Conservation (phyloP, 192 early-diverging fungal species). For the Anaeromyces robustus region DNA sequence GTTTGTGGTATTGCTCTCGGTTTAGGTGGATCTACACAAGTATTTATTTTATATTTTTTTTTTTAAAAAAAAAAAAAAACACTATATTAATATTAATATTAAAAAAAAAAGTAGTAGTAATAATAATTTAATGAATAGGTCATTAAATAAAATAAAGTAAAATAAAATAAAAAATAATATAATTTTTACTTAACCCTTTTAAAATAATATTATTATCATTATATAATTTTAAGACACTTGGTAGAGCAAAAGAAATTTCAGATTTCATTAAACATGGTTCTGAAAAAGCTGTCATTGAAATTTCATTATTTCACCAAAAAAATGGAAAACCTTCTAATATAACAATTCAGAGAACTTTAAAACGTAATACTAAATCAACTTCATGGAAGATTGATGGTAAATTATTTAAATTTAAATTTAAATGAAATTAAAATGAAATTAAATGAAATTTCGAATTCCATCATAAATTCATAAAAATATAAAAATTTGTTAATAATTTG, state of each 20-base stretch:
- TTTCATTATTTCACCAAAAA: slow-evolving; percentile 50
- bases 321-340: slow-evolving; percentile 13
- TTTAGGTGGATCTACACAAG: slow-evolving; percentile 56
- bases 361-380: slow-evolving; percentile 44
- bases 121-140: too few relatives aligned
- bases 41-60: neutral
- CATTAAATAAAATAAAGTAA: too few relatives aligned
- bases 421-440: neutral
- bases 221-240: slow-evolving; percentile 37
- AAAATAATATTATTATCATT: too few relatives aligned
- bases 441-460: neutral
- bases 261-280: slow-evolving; percentile 87
- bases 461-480: slow-evolving; percentile 4
- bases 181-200: too few relatives aligned
- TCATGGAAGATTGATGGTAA: slow-evolving; percentile 73
- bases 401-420: too few relatives aligned
- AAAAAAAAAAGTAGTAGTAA: too few relatives aligned
- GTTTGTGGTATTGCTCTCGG: slow-evolving; percentile 95
- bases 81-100: too few relatives aligned
- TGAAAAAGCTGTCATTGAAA: slow-evolving; percentile 65
- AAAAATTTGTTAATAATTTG: too few relatives aligned
- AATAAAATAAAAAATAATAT: too few relatives aligned
- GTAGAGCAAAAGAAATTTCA: slow-evolving; percentile 70
- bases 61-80: too few relatives aligned
- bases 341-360: slow-evolving; percentile 42